These are phyloP conservation scores for Cucurbitaria berberidis DNA, from an alignment of 2,329 filamentous ascomycete genomes.

Conservation along the genomic window DNA sequence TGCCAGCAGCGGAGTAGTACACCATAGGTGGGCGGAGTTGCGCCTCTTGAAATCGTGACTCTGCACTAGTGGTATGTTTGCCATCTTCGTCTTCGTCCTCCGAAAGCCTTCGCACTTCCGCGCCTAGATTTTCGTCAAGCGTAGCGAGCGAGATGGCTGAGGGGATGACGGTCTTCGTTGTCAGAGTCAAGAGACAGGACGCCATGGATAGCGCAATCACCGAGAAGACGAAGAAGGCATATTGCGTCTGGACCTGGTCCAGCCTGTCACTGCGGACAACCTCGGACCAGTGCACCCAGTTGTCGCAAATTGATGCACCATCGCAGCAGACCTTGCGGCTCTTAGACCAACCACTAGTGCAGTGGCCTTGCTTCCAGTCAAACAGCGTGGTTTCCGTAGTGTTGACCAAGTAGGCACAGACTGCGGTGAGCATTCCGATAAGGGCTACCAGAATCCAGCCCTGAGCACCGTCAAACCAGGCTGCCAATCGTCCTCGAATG, in stretches of 20 bases:
- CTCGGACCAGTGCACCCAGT: slow-evolving; percentile 71
- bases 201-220: slow-evolving; percentile 72
- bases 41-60: slow-evolving; percentile 48
- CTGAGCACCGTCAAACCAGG: slow-evolving; percentile 84
- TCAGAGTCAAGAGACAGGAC: slow-evolving; percentile 80
- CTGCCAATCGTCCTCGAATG: slow-evolving; percentile 76
- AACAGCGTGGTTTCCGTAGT: slow-evolving; percentile 85
- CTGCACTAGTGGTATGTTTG: slow-evolving; percentile 51
- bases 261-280: slow-evolving; percentile 57
- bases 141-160: slow-evolving; percentile 87
- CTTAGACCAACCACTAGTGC: slow-evolving; percentile 70
- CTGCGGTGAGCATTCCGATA: slow-evolving; percentile 83
- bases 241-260: slow-evolving; percentile 72
- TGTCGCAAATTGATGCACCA: slow-evolving; percentile 60
- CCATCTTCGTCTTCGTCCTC: slow-evolving; percentile 54
- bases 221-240: slow-evolving; percentile 73
- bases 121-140: slow-evolving; percentile 89
- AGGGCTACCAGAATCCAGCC: slow-evolving; percentile 94
- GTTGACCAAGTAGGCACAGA: slow-evolving; percentile 87
- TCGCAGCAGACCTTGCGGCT: slow-evolving; percentile 72
- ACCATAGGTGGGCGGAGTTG: slow-evolving; percentile 72
- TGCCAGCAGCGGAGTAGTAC: slow-evolving; percentile 95
- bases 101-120: slow-evolving; percentile 52
- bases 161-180: slow-evolving; percentile 92
- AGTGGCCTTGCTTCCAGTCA: slow-evolving; percentile 91